Conservation (phyloP, 805 yeast species). For the Cyberlindnera saturnus region DNA sequence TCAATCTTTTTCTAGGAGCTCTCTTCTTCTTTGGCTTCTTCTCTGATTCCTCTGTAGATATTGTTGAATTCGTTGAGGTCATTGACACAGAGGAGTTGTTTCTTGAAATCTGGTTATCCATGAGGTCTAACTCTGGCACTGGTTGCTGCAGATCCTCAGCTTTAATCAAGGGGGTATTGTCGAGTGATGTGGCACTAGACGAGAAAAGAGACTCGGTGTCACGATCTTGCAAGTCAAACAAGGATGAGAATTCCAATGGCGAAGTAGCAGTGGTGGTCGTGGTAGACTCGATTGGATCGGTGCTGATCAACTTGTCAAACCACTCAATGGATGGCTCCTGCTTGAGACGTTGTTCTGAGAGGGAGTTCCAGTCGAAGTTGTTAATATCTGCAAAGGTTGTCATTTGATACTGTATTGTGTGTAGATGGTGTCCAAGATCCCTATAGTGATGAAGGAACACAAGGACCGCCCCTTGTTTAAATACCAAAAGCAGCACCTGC, state of each 20-base stretch:
- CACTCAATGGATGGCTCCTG: conserved; percentile 16
- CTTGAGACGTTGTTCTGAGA: conserved; percentile 10
- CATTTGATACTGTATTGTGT: conserved; percentile 6
- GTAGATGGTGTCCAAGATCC: no score
- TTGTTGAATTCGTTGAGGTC: conserved; percentile 6
- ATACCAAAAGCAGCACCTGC: no score
- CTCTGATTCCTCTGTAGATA: conserved; percentile 3
- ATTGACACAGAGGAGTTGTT: conserved; percentile 11
- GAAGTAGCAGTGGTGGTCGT: conserved; percentile 16
- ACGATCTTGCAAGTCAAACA: conserved; percentile 17
- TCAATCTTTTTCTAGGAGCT: conserved; percentile 49
- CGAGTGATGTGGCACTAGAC: conserved; percentile 21
- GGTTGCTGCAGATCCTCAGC: conserved; percentile 15
- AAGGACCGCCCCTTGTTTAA: no score
- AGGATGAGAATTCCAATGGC: conserved; percentile 23
- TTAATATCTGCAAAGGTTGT: conserved; percentile 18
- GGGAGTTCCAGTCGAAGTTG: conserved; percentile 22
- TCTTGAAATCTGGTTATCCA: conserved; percentile 4
- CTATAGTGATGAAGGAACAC: no score
- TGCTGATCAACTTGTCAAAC: conserved; percentile 19
- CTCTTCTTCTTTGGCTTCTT: conserved; percentile 35
- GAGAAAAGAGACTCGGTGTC: conserved; percentile 17
- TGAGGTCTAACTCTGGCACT: conserved; percentile 9
- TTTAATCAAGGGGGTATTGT: conserved; percentile 26
- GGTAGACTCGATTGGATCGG: conserved; percentile 5